A percentile compares a stretch with the other conserved stretches of the same genome.
phyloP scores from a whole-genome alignment of 2,329 filamentous ascomycete genomes.

The Fusarium agapanthi region DNA sequence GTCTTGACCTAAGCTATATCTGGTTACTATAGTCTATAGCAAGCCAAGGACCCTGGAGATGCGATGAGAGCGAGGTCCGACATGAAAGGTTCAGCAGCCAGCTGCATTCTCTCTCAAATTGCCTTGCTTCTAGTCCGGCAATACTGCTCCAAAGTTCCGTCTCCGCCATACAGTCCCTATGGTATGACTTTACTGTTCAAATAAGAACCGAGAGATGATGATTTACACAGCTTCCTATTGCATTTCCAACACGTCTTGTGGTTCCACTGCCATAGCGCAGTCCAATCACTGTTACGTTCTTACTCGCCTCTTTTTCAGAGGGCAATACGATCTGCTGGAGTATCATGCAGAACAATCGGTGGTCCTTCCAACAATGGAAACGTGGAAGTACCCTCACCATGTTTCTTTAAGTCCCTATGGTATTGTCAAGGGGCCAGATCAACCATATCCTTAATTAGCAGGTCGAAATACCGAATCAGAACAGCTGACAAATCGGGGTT shows the following conservation, averaged over 20 bases:
- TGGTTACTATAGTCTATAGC: not conserved
- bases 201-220: not conserved
- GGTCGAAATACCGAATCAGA: not conserved
- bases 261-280: not conserved
- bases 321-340: not conserved
- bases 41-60: not conserved
- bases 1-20: not conserved
- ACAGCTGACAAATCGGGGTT: not conserved
- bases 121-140: not conserved
- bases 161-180: not conserved
- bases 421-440: not conserved
- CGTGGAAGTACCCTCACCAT: not conserved
- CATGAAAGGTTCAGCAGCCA: not conserved
- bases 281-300: not conserved
- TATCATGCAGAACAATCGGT: not conserved
- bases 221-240: not conserved
- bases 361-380: not conserved
- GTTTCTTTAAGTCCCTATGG: not conserved
- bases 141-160: not conserved
- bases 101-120: not conserved
- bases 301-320: not conserved
- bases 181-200: slow-evolving; percentile 12
- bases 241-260: not conserved
- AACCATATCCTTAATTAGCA: not conserved
- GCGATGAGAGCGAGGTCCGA: not conserved